Base-by-base conservation (phyloP, 2,329 filamentous ascomycete species). In the Cladosporium sp. region DNA sequence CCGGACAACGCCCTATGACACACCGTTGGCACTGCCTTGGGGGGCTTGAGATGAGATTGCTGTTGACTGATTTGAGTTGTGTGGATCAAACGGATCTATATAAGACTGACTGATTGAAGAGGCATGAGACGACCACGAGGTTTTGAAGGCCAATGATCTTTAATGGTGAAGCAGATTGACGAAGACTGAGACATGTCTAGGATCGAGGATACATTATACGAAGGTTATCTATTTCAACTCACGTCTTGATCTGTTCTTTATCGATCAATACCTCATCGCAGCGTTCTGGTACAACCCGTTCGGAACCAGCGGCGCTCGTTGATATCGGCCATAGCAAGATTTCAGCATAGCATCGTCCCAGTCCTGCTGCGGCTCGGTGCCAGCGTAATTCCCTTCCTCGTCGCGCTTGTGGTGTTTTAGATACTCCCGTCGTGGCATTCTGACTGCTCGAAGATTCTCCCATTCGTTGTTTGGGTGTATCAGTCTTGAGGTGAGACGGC, bases 341-440 rank as follows among this genome's bases (percentile, higher is more conserved):
- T 40, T 53, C 37, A 75, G 40, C 12, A 70, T 71, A 33, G 62
- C 66, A 46, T 73, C 71, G 55, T 66, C 66, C 71, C 74, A 76
- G 18, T 73, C 66, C 37, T 69, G 65, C 66, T 76, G 70, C 16
- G 71, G 67, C 63, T 76, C 74, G 4, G 69, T 74, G 3, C 73
- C 74, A n/a, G 66, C 71, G 68, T 75, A 75, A 23, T 69, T 70
- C 1, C 73, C 69, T 7, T 70, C 50, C 28, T 60, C 49, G 58
- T 75, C 73, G 29, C 68, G 68, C 23, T 65, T 67, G 56, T 73
- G 73, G 26, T 69, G 68, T 12, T 67, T 66, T 49, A 70, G 69
- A 29, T 75, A 75, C 16, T 74, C 74, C 12, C 68, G 59, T 16
- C 74, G 64, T 26, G 74, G 72, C 73, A 76, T 75, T 66, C 74